Evolutionary conservation across 1,284 basidiomycete genomes (phyloP), one percentile per base, ranked within the genome.

Genomic region (Porodaedalea pini): DNA sequence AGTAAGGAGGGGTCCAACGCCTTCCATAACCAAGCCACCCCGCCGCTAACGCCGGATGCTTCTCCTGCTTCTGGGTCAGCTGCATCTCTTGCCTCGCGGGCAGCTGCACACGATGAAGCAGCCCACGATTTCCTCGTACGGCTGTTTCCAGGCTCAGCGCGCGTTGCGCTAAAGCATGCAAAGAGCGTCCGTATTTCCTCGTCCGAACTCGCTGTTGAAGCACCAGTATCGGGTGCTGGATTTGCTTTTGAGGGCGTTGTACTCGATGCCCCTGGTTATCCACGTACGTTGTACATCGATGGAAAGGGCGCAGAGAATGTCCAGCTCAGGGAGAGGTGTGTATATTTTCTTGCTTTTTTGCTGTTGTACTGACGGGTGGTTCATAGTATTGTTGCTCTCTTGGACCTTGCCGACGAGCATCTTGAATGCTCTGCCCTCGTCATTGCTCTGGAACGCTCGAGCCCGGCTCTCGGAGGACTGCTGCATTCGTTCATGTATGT

Each of bases 401-500:
- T 92, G 61, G 89, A 92, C 66, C 76, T 92, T 27, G 89, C 90
- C 55, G 87, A 89, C 69, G 89, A 92, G 70, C 82, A 80, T 60
- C 75, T 92, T 37, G 78, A 79, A 66, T 91, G 89, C 68, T 80
- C 79, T 44, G 84, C 86, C n/a, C 78, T 92, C 41, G 78, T 91
- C 60, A 90, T 92, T 63, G 85, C 79, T 19, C 71, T 90, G 59
- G 84, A 87, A 67, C 81, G 82, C 63, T 75, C 77, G 1, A 81
- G 80, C 40, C 75, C 79, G 13, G 73, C 73, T 36, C 73, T 88
- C 52, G 78, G 81, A 62, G 78, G 82, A 63, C 71, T 90, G 54
- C 74, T 91, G 50, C 89, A 91, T 66, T 85, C 88, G 50, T 78
- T 91, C 61, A 88, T 91, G 86, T 92, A 91, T 70, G 86, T 90